Percentiles rank a stretch among this genome's conserved stretches.
Evolutionary conservation across 192 early-diverging fungal genomes (phyloP).

Genomic region (Mortierella hygrophila): DNA sequence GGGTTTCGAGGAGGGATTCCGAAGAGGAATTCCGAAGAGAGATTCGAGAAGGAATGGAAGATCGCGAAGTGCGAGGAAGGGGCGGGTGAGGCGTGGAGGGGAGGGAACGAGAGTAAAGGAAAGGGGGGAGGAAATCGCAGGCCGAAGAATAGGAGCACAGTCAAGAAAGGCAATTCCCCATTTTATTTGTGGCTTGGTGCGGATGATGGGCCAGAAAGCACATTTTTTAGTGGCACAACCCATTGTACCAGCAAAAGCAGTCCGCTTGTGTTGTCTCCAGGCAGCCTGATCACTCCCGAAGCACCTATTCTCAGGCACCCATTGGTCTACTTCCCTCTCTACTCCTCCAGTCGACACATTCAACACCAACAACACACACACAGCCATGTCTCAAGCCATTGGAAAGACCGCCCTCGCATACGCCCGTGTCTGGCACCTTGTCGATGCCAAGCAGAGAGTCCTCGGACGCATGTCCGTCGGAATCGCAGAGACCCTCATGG

Average conservation of each 20-base stretch:
- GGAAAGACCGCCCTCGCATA: constrained; percentile 86
- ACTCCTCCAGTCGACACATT: background rate
- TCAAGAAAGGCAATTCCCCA: background rate
- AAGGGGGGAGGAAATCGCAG: background rate
- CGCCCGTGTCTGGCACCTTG: constrained; percentile 92
- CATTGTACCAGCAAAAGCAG: background rate
- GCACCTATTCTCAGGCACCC: background rate
- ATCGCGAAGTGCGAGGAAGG: background rate
- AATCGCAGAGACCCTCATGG: constrained; percentile 92
- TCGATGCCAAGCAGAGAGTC: constrained; percentile 87
- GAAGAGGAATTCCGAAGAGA: too few species aligned
- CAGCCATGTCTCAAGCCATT: constrained; percentile 68
- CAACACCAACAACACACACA: constrained; percentile 1
- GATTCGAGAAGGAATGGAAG: background rate
- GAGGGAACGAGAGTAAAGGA: background rate
- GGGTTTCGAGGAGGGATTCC: too few species aligned
- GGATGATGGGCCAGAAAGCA: background rate
- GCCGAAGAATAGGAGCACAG: background rate
- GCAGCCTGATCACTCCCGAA: constrained; percentile 3
- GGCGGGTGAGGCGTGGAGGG: background rate
- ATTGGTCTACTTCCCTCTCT: background rate
- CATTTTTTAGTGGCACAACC: background rate
- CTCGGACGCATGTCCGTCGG: constrained; percentile 89
- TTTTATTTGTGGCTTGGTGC: constrained; percentile 6
- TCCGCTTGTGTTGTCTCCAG: background rate